Evolutionary conservation across 2,329 filamentous ascomycete species (phyloP), one percentile per base, ranked within the genome.

Genomic region (Balansia obtecta): DNA sequence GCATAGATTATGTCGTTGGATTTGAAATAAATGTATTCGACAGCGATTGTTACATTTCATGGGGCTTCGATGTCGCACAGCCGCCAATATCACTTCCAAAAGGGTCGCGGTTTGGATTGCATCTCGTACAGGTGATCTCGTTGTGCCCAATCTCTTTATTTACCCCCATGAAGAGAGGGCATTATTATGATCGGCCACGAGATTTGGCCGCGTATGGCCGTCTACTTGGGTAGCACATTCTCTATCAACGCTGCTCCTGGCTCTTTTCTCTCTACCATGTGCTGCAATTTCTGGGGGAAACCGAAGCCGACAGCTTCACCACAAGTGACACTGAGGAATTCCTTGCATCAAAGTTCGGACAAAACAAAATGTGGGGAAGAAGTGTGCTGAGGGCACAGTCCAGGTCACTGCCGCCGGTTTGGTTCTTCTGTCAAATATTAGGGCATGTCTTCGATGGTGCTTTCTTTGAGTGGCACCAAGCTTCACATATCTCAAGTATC

Each of bases 11-110:
- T 45, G 48, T 52, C 46, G 46, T 52, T 49, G 46, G 46, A 46
- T 52, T 52, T 49, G 80, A 50, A 79, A 76, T 37, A 85, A 82
- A 59, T 44, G 41, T 42, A 52, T 52, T 45, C 46, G 44, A 49
- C 82, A 82, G 47, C 81, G 83, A 55, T 79, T 83, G 53, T 68
- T 71, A 58, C 80, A 84, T 61, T 79, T 83, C 57, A 83, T 79
- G 59, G 71, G 27, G 57, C 80, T 61, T 78, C n/a, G n/a, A n/a
- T 83, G 57, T 83, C 38, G 42, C 50, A 22, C n/a, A 41, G 33
- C 37, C 45, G 46, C 18, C 53, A 52, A 53, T 53, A 54, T 48
- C 54, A 54, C 55, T 55, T 56, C 50, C 53, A 51, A 49, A 49
- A 38, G 10, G 56, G 54, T 58, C 56, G 58, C 48, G 50, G 47